Evolutionary conservation across 345 rosid species (phyloP), one percentile per base, ranked within the genome.

Genomic region (Salix koriyanagi): DNA sequence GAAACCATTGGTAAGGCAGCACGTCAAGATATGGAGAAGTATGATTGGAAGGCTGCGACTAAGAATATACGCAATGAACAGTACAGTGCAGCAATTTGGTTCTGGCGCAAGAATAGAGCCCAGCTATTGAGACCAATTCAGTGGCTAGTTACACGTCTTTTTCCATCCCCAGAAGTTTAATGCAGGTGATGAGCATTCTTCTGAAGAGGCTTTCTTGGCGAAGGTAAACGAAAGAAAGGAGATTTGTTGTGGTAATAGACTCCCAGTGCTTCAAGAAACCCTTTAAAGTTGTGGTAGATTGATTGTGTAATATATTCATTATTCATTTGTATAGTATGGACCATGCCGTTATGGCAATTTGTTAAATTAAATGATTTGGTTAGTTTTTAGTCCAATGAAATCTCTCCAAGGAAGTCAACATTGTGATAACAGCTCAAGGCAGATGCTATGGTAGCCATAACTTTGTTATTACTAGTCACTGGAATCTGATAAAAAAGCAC

Each of bases 21-120:
- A 37, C 92, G 99, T 7, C 81, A 81, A 85, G 99, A 96, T 67
- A 93, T 86, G 76, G 97, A 93, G 86, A 85, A 96, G 85, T 93
- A 96, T 67, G 97, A 90, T 23, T 96, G 99, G 99, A 91, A 81
- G 87, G 99, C 98, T 6, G 98, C 99, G 56, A 96, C 98, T 0
- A 86, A 84, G 30, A 91, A 76, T 80, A 93, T 96, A 69, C 94
- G 99, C 62, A 90, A 93, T 6, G 98, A 96, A 80, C 94, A 96
- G 46, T 96, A 96, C 83, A 87, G 87, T 41, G 97, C 95, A 15
- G 99, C 99, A 56, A 96, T 96, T 61, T 92, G 98, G 98, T 96
- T 93, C 89, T 96, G 99, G 99, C 83, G 90, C 79, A 87, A 87
- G 88, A 90, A 91, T 80, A 90, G 91, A 83, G 88, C 88, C 7